Conservation (phyloP, 768 basidiomycete genomes). For the Amanita muscaria region DNA sequence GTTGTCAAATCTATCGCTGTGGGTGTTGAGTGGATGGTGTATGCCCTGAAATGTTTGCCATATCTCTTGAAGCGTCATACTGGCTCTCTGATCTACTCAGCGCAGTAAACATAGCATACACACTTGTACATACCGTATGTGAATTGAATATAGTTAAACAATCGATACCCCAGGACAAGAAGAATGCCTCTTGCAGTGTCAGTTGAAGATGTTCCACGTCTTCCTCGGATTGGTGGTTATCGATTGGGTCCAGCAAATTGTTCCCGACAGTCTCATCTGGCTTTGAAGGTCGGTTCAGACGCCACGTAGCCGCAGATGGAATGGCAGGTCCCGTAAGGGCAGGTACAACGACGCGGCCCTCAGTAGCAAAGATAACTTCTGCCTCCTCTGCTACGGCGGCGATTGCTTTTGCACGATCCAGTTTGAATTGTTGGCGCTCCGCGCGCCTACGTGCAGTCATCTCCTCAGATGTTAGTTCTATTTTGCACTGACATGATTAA, state of each 20-base stretch:
- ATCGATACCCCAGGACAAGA: constrained; percentile 75
- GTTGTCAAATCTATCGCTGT: constrained; percentile 61
- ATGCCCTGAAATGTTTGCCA: constrained; percentile 58
- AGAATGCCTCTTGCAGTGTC: constrained; percentile 84
- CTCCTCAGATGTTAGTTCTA: constrained; percentile 84
- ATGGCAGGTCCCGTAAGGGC: constrained; percentile 54
- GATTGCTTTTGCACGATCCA: constrained; percentile 83
- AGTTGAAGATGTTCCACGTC: constrained; percentile 89
- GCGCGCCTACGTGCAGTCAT: constrained; percentile 79
- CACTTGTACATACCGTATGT: constrained; percentile 42
- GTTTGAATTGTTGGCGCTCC: constrained; percentile 88
- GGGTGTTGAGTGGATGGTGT: constrained; percentile 35
- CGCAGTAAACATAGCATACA: constrained; percentile 1
- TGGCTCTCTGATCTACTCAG: constrained; percentile 32
- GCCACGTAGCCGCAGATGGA: constrained; percentile 79
- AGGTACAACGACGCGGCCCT: constrained; percentile 56
- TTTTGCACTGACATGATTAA: constrained; percentile 1
- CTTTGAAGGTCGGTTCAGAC: constrained; percentile 28
- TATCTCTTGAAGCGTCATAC: constrained; percentile 47
- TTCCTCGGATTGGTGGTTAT: constrained; percentile 47
- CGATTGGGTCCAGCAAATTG: constrained; percentile 17
- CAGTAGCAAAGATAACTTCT: constrained; percentile 61
- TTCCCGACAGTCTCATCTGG: not conserved
- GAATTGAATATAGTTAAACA: constrained; percentile 68
- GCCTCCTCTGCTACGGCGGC: constrained; percentile 75